Evolutionary conservation across 768 basidiomycete species (phyloP), one percentile per base, ranked within the genome.

Genomic region (Rhodotorula diobovata): DNA sequence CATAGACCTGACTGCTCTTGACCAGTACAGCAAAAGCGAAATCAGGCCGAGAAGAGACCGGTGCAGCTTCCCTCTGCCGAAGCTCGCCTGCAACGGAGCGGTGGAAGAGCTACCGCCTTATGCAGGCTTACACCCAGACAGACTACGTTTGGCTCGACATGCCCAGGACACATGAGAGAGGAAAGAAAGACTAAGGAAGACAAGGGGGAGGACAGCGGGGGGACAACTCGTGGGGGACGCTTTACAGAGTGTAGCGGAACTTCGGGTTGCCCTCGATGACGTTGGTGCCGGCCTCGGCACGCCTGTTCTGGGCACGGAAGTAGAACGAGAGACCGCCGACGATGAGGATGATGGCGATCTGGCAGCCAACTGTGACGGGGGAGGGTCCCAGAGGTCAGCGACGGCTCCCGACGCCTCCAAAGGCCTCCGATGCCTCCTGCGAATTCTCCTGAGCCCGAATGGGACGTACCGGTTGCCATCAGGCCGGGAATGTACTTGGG

Each of bases 241-340:
- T 15, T 73, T 54, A 78, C 34, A 77, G 32, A 8, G 77, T 75
- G 69, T 78, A 78, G 46, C 65, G 64, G 72, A 78, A 78, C 18
- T 10, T 28, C 16, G 61, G 43, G 21, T 57, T 63, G n/a, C 72
- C 74, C 63, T 78, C 77, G 43, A 77, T 41, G 30, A 58, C 54
- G 30, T 23, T 14, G 12, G 54, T 56, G 18, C 69, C 72, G 0
- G 55, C 55, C 16, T 68, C 68, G 54, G 71, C 76, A 37, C 70
- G 46, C 6, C 21, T 46, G 71, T 78, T 78, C 50, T 53, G 55
- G 18, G 30, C 37, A 15, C 30, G 28, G 70, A 76, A 76, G 64
- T 68, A 71, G 32, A 70, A 21, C 21, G 70, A 46, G 53, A 73
- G 68, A 16, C 20, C 34, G 23, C 32, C 50, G 67, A 55, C 35